Conservation (phyloP, 1,139 yeast species). For the Debaryomyces subglobosus region DNA sequence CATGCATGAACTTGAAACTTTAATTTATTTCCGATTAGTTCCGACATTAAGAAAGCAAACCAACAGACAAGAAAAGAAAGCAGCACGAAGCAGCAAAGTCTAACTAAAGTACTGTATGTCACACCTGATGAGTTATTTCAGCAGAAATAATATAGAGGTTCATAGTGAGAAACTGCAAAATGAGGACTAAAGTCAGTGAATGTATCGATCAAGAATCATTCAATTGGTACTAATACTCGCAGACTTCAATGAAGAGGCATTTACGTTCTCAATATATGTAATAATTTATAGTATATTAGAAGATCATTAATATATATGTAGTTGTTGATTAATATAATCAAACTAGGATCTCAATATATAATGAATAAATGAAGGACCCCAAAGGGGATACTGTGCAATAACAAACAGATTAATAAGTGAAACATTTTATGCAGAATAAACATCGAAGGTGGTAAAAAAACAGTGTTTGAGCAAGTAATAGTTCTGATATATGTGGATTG, state of each 20-base stretch:
- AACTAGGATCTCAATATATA: background rate
- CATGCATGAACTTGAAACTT: constrained; percentile 1
- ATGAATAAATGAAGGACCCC: background rate
- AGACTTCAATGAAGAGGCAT: background rate
- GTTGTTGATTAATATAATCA: background rate
- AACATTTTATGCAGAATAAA: background rate
- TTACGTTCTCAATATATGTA: background rate
- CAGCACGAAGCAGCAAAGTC: too few species aligned
- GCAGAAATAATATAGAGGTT: background rate
- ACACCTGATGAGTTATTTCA: background rate
- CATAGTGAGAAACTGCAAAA: background rate
- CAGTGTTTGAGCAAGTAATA: background rate
- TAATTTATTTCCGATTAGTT: background rate
- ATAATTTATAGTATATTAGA: background rate
- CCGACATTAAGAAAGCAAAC: background rate
- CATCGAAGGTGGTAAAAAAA: background rate
- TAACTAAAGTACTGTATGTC: too few species aligned
- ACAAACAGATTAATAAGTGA: background rate
- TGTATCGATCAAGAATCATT: too few species aligned
- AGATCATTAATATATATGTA: background rate
- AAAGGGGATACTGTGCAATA: background rate
- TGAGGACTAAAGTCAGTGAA: too few species aligned
- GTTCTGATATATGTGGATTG: background rate
- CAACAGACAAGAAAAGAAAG: background rate
- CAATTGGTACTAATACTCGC: background rate